Conservation (phyloP, 1,284 basidiomycete genomes). For the Sutorius eximius region DNA sequence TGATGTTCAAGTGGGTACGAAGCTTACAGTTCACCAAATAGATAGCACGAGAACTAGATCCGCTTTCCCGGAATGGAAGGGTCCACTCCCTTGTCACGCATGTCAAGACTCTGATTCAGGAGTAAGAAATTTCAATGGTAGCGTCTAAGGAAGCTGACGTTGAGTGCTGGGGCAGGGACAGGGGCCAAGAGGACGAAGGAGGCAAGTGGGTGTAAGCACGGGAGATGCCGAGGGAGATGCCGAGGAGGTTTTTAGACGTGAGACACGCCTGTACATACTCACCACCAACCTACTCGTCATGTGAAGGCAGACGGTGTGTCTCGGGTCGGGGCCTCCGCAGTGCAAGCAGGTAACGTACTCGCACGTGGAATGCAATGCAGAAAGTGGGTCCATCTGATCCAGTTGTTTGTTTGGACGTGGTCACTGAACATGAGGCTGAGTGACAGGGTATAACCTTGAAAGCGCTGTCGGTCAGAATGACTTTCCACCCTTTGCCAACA, state of each 20-base stretch:
- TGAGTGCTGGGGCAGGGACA: no score
- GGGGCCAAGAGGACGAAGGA: no score
- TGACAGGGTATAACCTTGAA: background rate
- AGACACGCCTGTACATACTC: no score
- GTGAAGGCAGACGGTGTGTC: no score
- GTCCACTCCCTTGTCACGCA: background rate
- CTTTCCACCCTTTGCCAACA: background rate
- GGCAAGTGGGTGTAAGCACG: no score
- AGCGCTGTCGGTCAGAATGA: background rate
- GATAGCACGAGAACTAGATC: background rate
- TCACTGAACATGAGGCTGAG: slow-evolving; percentile 1
- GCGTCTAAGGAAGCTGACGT: no score
- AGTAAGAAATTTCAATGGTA: no score
- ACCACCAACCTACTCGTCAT: no score
- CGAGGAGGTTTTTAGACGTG: no score
- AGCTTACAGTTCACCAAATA: background rate
- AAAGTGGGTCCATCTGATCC: background rate
- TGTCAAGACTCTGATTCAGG: no score
- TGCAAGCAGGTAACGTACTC: background rate
- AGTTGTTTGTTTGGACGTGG: background rate
- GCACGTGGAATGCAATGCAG: background rate
- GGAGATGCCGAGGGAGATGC: no score
- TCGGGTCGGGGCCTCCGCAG: no score
- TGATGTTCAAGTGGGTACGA: background rate
- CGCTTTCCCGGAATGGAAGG: background rate